Base-by-base conservation (phyloP, 176 grass and related monocot species). In the Phragmites australis region DNA sequence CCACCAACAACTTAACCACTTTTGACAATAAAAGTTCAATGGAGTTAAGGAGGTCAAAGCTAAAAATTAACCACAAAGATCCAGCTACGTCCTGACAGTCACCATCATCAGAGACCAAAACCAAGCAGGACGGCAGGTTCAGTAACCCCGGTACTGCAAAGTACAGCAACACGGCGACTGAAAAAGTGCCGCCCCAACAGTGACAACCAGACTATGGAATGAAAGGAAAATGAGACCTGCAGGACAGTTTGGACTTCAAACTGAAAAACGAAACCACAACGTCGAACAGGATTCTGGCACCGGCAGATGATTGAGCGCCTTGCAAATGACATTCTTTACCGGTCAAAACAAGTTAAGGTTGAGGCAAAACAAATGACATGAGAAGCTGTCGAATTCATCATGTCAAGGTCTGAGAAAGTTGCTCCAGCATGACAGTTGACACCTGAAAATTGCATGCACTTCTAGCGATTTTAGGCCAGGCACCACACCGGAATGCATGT, bases 301-400 rank as follows among this genome's bases (percentile, higher is more conserved):
- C 81, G 68, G 58, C 81, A n/a, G 81, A 88, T n/a, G 68, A 27
- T 43, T 1, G 5, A 80, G 56, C 23, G 10, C 76, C 76, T 12
- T 17, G 18, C 59, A 30, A 31, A 8, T 25, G 43, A 56, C 30
- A 23, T 17, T 31, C 74, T 74, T 79, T 81, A 74, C 81, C 9
- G 43, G 86, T 79, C 86, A 79, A 50, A 48, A n/a, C n/a, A 45
- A 68, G 5, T 3, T 54, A 80, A 46, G 31, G 17, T 19, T 1
- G n/a, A 34, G 9, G 27, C 7, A 44, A 37, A 65, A 40, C 42
- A 73, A 45, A 50, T 57, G 25, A 0, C 16, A 14, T 14, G 23
- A 31, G 68, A 22, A 47, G 6, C 13, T 46, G 72, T 58, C 27
- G 17, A 32, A 7, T 29, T 67, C n/a, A 32, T 62, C 62, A 9